Evolutionary conservation across 2,329 filamentous ascomycete genomes (phyloP).

Genomic region (Xylariales sp.): DNA sequence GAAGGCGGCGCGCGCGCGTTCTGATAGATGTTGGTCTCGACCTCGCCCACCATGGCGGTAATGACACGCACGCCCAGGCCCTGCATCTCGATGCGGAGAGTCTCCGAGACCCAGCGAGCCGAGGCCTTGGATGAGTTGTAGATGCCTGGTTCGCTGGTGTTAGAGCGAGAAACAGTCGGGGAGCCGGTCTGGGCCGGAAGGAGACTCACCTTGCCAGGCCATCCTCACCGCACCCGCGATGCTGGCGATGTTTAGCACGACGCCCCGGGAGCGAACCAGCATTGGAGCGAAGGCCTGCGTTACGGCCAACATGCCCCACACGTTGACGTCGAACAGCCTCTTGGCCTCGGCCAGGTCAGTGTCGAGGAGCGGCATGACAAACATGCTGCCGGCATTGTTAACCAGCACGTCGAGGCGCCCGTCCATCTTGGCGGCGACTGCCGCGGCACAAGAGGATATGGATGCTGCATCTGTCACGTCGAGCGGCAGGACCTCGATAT

Average conservation of each 20-base stretch:
- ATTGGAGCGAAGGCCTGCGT: background rate
- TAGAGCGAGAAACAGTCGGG: background rate
- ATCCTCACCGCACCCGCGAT: background rate
- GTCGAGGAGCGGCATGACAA: background rate
- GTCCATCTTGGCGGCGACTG: background rate
- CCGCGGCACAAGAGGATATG: background rate
- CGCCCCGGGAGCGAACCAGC: background rate
- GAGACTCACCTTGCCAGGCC: background rate
- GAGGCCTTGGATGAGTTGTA: constrained; percentile 16
- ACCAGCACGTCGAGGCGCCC: background rate
- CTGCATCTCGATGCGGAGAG: constrained; percentile 14
- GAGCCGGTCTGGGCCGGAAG: background rate
- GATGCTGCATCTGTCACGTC: background rate
- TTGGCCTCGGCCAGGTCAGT: background rate
- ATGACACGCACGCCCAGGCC: constrained; percentile 17
- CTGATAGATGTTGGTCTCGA: background rate
- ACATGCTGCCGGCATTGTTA: background rate
- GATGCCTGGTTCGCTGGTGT: background rate
- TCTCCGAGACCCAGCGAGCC: constrained; percentile 10
- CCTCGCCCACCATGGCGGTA: constrained; percentile 14
- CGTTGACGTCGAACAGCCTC: constrained; percentile 1
- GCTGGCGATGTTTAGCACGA: background rate
- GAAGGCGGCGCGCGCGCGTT: background rate
- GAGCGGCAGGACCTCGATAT: background rate
- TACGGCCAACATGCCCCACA: background rate